Percentiles rank a stretch among this genome's conserved stretches.
phyloP scores from a whole-genome alignment of 179 eudicot species.

The Actinidia polygama region DNA sequence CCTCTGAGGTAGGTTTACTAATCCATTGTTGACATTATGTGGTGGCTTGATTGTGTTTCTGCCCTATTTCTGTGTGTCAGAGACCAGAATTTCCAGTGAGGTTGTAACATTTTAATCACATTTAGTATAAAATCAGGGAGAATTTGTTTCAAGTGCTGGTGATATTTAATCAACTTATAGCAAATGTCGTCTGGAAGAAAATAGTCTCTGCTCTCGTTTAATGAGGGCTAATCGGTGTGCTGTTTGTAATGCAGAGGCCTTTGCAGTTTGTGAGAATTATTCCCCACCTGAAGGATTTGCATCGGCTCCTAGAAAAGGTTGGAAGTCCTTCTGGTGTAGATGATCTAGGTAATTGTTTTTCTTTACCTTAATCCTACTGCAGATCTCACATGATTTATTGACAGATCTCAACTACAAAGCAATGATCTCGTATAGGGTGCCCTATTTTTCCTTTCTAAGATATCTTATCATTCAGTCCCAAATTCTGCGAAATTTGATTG shows the following conservation, averaged over 20 bases:
- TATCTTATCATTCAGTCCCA: no score
- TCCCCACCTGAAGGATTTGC: slow-evolving; percentile 91
- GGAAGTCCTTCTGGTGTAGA: slow-evolving; percentile 93
- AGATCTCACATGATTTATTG: no score
- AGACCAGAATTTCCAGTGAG: not conserved
- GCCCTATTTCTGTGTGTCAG: not conserved
- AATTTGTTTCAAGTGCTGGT: not conserved
- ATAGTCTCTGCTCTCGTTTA: not conserved
- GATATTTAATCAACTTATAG: not conserved
- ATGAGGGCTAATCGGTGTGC: slow-evolving; percentile 18
- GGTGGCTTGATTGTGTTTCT: not conserved
- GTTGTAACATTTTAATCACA: not conserved
- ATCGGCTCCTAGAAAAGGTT: slow-evolving; percentile 84
- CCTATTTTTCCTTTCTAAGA: no score
- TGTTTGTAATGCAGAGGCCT: slow-evolving; percentile 73
- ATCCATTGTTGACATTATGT: not conserved
- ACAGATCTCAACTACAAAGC: no score
- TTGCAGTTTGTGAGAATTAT: slow-evolving; percentile 95
- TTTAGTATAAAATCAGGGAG: not conserved
- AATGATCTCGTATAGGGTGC: no score
- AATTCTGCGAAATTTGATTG: no score
- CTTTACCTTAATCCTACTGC: slow-evolving; percentile 2
- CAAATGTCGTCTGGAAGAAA: slow-evolving; percentile 5
- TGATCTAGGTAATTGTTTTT: slow-evolving; percentile 64
- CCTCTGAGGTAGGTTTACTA: not conserved